Base-by-base conservation (phyloP, 805 yeast species). In the Debaryomyces prosopidis region DNA sequence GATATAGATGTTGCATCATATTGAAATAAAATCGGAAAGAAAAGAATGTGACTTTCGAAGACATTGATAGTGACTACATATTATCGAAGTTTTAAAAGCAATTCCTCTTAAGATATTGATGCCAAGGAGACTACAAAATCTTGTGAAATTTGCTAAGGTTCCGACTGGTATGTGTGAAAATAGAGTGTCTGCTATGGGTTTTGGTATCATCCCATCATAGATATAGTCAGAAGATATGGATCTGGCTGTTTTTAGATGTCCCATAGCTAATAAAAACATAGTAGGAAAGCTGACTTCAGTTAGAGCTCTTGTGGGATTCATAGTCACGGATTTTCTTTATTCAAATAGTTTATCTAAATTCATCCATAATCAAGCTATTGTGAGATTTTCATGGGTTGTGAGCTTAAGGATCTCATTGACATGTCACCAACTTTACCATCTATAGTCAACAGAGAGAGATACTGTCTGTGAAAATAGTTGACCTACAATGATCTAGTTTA, bases 141-240 rank as follows among this genome's bases (percentile, higher is more conserved):
- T n/a, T n/a, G n/a, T n/a, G n/a, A n/a, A 92, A 92, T 65, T 97
- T 91, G 18, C 77, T 91, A 89, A 91, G 71, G 79, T 82, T 39
- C 96, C 96, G 40, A 94, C 97, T 19, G 97, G 97, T 58, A 96
- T 92, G 43, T 85, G 86, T 45, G 97, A 91, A 69, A 96, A 89
- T 69, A 78, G 98, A 57, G 96, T 95, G 39, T 97, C 97, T 33
- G 76, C 80, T 54, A 77, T 92, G 46, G 94, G 90, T 16, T 94
- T 97, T 9, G 97, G 97, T 30, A 77, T 91, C 97, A 26, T 71
- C 90, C 96, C 7, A 88, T 90, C 56, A 70, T 82, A 58, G 90
- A 96, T 12, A 62, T 91, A 51, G 91, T 92, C 75, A 83, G 98
- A 69, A 97, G 91, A 66, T 91, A 97, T 68, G 89, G 97, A 5